Evolutionary conservation across 2,329 filamentous ascomycete genomes (phyloP), one percentile per base, ranked within the genome.

Genomic region (Rasamsonia emersonii): DNA sequence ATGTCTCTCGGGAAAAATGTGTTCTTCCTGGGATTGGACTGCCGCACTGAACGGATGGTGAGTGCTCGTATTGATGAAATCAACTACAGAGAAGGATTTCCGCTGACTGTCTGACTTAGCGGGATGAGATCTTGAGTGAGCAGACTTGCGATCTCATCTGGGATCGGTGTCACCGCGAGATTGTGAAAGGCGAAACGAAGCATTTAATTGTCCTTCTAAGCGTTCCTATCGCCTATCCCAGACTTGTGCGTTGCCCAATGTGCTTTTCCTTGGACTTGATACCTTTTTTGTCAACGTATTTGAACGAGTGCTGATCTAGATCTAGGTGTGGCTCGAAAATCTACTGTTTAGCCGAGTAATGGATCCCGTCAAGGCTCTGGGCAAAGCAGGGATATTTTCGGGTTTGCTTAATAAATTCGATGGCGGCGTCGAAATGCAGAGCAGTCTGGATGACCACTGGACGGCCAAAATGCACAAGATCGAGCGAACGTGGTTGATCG

Each of bases 361-460:
- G 77, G 82, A 86, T 46, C 86, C 88, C 3, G 72, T 94, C 54
- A 96, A 96, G 58, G 84, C 84, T 4, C 68, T 96, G 15, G 84
- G 86, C 23, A 82, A 85, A 49, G 74, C 81, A 20, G 88, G 89
- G 2, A 59, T 93, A 44, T 70, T 96, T 31, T 84, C 86, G 38
- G 71, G 71, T 9, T 76, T 93, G 25, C 68, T 93, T 23, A 94
- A 94, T 62, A 82, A 82, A 44, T 88, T 94, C 46, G 88, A 95
- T 50, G 86, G 86, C 14, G 86, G 86, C 11, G 82, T 91, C 4
- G 91, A 96, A 58, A 83, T 96, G 9, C 67, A 93, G 17, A 88
- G 94, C 52, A 86, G 93, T 47, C 64, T 94, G 7, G 89, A 95
- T 53, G 91, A 96, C 56, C 89, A 98, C 54, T 98, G 91, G 91